phyloP scores from a whole-genome alignment of 129 eudicot genomes.

The Flaveria robusta region DNA sequence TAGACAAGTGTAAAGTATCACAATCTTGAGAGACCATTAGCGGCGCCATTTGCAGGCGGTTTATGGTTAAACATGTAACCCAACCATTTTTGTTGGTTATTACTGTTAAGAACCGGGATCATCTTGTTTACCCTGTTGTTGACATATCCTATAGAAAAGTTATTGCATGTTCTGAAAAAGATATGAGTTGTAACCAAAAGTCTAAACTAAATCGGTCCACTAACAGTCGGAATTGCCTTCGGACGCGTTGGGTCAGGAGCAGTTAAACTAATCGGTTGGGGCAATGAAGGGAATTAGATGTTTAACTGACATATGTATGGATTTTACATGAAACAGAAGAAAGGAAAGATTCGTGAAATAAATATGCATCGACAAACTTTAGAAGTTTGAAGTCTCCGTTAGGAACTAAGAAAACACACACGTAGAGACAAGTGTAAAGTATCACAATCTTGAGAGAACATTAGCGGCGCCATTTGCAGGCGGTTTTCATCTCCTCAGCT shows the following conservation, averaged over 20 bases:
- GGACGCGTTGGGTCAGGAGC: not conserved
- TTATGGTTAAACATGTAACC: constrained; percentile 10
- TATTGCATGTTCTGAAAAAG: not conserved
- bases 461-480: constrained; percentile 48
- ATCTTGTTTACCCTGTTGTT: not conserved
- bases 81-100: not conserved
- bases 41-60: constrained; percentile 50
- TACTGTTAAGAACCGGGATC: not conserved
- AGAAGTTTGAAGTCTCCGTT: not conserved
- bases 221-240: not conserved
- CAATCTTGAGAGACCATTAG: constrained; percentile 1
- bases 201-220: not conserved
- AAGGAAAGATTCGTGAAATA: not conserved
- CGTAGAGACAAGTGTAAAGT: too few species aligned
- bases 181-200: not conserved
- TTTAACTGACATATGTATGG: not conserved
- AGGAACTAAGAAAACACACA: not conserved
- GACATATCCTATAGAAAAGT: not conserved
- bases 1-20: not conserved
- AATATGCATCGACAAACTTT: not conserved
- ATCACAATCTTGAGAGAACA: not conserved
- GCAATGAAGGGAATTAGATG: too few species aligned
- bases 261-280: too few species aligned
- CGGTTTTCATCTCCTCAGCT: constrained; percentile 49
- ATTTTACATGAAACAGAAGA: not conserved